Percentiles rank a stretch among this genome's conserved stretches.
These are phyloP conservation scores for Elasticomyces elasticus DNA, from an alignment of 495 filamentous ascomycete genomes.

Conservation along the genomic window DNA sequence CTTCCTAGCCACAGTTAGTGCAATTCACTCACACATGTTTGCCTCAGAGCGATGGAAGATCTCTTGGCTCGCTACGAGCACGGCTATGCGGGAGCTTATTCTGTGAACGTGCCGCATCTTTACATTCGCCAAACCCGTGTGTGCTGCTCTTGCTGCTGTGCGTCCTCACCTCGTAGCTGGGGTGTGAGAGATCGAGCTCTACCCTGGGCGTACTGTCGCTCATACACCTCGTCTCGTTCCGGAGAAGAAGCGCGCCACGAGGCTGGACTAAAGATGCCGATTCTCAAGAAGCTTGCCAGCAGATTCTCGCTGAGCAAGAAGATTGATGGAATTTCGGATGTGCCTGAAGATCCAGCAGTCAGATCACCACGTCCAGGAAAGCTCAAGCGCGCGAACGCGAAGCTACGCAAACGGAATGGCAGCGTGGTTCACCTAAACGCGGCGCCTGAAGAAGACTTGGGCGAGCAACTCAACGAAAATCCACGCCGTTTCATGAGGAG, in stretches of 20 bases:
- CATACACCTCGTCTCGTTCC: not conserved
- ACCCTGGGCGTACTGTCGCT: not conserved
- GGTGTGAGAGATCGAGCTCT: not conserved
- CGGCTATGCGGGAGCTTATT: conserved; percentile 7
- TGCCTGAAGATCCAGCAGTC: not conserved
- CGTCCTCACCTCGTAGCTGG: not conserved
- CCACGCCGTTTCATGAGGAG: not conserved
- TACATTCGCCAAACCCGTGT: not conserved
- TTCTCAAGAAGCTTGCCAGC: not conserved
- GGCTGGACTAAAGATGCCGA: not conserved
- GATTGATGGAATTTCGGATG: too few species aligned
- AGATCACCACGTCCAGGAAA: too few species aligned
- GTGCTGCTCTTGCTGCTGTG: not conserved
- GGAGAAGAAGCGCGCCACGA: not conserved
- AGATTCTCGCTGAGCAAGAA: not conserved
- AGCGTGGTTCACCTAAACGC: not conserved
- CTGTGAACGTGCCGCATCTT: not conserved
- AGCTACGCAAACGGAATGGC: not conserved
- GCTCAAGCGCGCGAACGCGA: conserved; percentile 1
- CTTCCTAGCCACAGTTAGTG: not conserved
- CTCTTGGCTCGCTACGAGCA: not conserved
- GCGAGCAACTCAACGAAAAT: not conserved
- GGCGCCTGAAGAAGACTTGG: not conserved
- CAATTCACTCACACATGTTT: not conserved
- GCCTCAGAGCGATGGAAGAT: not conserved